A percentile compares a stretch with the other conserved stretches of the same genome.
phyloP scores from a whole-genome alignment of 148 eudicot species.

The Rhododendron henanense region DNA sequence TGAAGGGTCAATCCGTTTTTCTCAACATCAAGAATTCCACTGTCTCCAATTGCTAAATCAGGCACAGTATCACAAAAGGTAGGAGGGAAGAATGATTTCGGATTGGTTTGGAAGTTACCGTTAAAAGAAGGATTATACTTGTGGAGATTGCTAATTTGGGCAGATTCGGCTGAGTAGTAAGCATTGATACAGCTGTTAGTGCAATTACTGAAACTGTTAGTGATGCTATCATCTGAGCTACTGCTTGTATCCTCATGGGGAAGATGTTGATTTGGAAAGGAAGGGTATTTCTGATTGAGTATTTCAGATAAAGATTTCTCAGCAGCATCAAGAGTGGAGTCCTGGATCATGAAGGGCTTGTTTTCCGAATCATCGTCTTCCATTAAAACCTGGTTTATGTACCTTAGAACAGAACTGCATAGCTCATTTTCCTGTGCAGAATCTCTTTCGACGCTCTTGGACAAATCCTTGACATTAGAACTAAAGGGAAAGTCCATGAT shows the following conservation, averaged over 20 bases:
- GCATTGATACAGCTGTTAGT: background rate
- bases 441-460: background rate
- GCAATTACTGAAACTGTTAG: background rate
- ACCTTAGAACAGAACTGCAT: background rate
- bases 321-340: constrained; percentile 10
- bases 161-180: background rate
- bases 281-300: background rate
- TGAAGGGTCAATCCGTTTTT: constrained; percentile 18
- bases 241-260: background rate
- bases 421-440: background rate
- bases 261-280: background rate
- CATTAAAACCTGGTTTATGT: constrained; percentile 12
- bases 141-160: background rate
- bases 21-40: constrained; percentile 26
- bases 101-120: background rate
- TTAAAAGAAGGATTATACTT: background rate
- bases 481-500: background rate
- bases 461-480: background rate
- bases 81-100: background rate
- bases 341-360: background rate
- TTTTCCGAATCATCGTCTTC: constrained; percentile 4
- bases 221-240: background rate
- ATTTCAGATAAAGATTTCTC: constrained; percentile 15
- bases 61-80: background rate
- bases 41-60: background rate